Conservation (phyloP, 1,284 basidiomycete species). For the Moesziomyces parantarcticus region DNA sequence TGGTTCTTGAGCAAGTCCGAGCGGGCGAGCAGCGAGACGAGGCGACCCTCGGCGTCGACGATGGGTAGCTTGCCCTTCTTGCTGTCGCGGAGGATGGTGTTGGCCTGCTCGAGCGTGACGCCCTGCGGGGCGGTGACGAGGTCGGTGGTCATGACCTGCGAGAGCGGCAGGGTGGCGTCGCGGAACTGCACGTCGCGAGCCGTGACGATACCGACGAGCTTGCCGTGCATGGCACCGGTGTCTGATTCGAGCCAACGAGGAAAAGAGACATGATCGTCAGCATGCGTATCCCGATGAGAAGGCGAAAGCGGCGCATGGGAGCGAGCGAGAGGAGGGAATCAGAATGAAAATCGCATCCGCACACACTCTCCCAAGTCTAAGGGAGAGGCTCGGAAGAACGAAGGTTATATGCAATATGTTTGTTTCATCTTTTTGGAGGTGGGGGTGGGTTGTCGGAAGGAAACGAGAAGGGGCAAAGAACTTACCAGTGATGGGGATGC, state of each 20-base stretch:
- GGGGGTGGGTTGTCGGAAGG: not conserved
- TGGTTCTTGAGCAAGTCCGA: slow-evolving; percentile 98
- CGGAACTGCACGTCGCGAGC: slow-evolving; percentile 96
- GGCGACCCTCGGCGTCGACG: slow-evolving; percentile 59
- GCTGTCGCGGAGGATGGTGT: slow-evolving; percentile 91
- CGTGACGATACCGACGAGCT: slow-evolving; percentile 95
- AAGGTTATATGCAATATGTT: slow-evolving; percentile 74
- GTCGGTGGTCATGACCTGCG: slow-evolving; percentile 84
- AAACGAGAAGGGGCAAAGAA: slow-evolving; percentile 29
- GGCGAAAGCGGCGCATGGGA: not conserved
- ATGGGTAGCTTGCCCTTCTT: slow-evolving; percentile 94
- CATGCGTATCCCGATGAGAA: not conserved
- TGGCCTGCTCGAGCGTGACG: slow-evolving; percentile 85
- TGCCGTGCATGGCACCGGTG: slow-evolving; percentile 84
- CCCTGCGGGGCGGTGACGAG: slow-evolving; percentile 64
- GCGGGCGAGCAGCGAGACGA: slow-evolving; percentile 71
- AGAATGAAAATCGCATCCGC: slow-evolving; percentile 74
- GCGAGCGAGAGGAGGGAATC: slow-evolving; percentile 35
- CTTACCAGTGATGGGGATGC: slow-evolving; percentile 96
- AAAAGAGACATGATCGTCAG: not conserved
- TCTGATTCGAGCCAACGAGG: slow-evolving; percentile 72
- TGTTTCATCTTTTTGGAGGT: slow-evolving; percentile 38
- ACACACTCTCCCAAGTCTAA: slow-evolving; percentile 78
- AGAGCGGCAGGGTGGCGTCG: slow-evolving; percentile 75
- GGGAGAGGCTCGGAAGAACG: slow-evolving; percentile 81